Conservation (phyloP, 192 early-diverging fungal genomes). For the Gonapodya prolifera region DNA sequence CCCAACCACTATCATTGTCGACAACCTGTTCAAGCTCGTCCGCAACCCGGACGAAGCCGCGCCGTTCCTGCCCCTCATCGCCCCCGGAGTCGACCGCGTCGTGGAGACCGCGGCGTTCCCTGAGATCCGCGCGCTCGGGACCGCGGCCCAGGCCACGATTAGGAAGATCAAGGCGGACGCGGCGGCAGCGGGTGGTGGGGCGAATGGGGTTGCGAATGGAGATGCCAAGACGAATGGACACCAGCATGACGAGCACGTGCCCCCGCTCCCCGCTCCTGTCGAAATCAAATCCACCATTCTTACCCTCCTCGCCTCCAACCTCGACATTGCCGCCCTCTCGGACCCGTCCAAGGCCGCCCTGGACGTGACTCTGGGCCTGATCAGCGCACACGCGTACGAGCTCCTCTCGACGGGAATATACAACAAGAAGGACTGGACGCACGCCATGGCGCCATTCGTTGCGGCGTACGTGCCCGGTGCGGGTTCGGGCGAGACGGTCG, state of each 20-base stretch:
- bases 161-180: neutral
- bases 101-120: slow-evolving; percentile 64
- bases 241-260: too few relatives aligned
- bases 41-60: slow-evolving; percentile 65
- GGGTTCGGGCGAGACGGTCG: neutral
- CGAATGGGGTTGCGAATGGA: neutral
- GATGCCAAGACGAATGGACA: too few relatives aligned
- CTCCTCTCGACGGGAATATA: slow-evolving; percentile 51
- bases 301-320: neutral
- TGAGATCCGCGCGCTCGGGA: slow-evolving; percentile 56
- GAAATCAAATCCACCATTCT: too few relatives aligned
- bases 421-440: slow-evolving; percentile 51
- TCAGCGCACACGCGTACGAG: slow-evolving; percentile 37
- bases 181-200: neutral
- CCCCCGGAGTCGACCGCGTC: slow-evolving; percentile 64
- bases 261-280: too few relatives aligned
- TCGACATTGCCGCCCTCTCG: neutral
- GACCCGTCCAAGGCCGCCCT: neutral
- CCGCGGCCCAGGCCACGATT: neutral
- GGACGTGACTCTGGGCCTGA: slow-evolving; percentile 26
- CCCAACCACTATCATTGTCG: slow-evolving; percentile 65
- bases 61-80: slow-evolving; percentile 63
- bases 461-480: slow-evolving; percentile 25
- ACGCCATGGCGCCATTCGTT: slow-evolving; percentile 40
- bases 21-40: slow-evolving; percentile 83